Percentiles rank a stretch among this genome's conserved stretches.
These are phyloP conservation scores for Candida sp. DNA, from an alignment of 1,139 yeast genomes.

Conservation along the genomic window DNA sequence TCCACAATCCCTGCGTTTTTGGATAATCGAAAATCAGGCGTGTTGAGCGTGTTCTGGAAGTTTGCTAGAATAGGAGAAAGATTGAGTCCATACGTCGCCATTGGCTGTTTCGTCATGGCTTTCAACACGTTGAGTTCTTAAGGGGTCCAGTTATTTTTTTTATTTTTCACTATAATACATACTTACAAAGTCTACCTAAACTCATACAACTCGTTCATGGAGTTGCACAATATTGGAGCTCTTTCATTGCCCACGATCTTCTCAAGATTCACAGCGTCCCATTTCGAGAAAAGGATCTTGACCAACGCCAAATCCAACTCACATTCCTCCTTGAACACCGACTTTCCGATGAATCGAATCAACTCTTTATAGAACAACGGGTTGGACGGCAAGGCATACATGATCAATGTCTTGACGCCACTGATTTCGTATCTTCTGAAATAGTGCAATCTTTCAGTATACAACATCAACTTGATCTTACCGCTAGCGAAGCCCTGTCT, in stretches of 20 bases:
- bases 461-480: constrained; percentile 71
- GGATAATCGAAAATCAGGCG: constrained; percentile 80
- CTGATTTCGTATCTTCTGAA: constrained; percentile 82
- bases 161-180: neutral
- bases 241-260: constrained; percentile 84
- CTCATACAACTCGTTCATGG: constrained; percentile 75
- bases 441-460: constrained; percentile 94
- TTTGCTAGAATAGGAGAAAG: constrained; percentile 96
- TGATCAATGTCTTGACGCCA: constrained; percentile 85
- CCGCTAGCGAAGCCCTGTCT: constrained; percentile 73
- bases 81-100: constrained; percentile 89
- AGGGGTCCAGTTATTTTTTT: neutral
- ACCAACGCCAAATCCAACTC: constrained; percentile 72
- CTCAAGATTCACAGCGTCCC: constrained; percentile 84
- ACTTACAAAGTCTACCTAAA: constrained; percentile 42
- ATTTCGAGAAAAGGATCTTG: constrained; percentile 70
- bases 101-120: constrained; percentile 90
- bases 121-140: constrained; percentile 55
- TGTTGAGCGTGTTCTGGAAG: constrained; percentile 91
- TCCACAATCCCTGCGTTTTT: constrained; percentile 84
- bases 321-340: constrained; percentile 46
- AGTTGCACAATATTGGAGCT: constrained; percentile 71
- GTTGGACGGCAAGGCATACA: constrained; percentile 87
- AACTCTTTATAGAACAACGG: constrained; percentile 85
- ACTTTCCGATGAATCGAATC: constrained; percentile 55